Conservation (phyloP, 495 filamentous ascomycete species). For the Wilcoxina mikolae region DNA sequence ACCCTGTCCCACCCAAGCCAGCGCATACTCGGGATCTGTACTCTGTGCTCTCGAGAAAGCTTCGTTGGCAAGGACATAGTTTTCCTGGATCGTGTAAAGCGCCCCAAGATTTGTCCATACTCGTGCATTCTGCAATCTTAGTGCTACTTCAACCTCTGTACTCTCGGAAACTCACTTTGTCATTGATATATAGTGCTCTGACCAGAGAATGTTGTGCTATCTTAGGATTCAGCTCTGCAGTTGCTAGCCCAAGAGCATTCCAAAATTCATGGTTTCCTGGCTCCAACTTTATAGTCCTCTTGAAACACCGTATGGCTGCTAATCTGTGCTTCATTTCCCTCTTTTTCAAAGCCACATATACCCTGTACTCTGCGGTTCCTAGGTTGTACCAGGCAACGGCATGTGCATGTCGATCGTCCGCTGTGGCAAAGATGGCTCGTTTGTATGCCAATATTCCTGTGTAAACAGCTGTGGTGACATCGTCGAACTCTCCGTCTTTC, state of each 20-base stretch:
- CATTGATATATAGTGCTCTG: constrained; percentile 84
- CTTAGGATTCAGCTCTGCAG: constrained; percentile 64
- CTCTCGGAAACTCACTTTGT: constrained; percentile 32
- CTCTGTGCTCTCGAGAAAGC: constrained; percentile 85
- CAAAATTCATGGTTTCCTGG: constrained; percentile 94
- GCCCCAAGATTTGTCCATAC: constrained; percentile 84
- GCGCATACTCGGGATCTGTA: constrained; percentile 77
- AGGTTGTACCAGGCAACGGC: constrained; percentile 94
- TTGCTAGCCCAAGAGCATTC: constrained; percentile 88
- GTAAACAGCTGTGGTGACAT: constrained; percentile 41
- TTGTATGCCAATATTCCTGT: constrained; percentile 74
- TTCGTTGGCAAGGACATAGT: constrained; percentile 67
- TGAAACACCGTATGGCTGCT: constrained; percentile 81
- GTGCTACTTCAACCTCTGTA: too few relatives aligned
- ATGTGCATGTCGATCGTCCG: constrained; percentile 72
- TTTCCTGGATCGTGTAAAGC: constrained; percentile 70
- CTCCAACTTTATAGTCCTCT: constrained; percentile 88
- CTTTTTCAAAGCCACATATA: constrained; percentile 41
- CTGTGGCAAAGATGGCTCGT: constrained; percentile 57
- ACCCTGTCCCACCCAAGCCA: constrained; percentile 90
- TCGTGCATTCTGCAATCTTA: constrained; percentile 48
- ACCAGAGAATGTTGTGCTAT: constrained; percentile 91
- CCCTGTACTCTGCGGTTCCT: constrained; percentile 79
- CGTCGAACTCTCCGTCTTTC: constrained; percentile 31
- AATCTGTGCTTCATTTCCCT: constrained; percentile 47